Base-by-base conservation (phyloP, 2,329 filamentous ascomycete genomes). In the Colletotrichum siamense region DNA sequence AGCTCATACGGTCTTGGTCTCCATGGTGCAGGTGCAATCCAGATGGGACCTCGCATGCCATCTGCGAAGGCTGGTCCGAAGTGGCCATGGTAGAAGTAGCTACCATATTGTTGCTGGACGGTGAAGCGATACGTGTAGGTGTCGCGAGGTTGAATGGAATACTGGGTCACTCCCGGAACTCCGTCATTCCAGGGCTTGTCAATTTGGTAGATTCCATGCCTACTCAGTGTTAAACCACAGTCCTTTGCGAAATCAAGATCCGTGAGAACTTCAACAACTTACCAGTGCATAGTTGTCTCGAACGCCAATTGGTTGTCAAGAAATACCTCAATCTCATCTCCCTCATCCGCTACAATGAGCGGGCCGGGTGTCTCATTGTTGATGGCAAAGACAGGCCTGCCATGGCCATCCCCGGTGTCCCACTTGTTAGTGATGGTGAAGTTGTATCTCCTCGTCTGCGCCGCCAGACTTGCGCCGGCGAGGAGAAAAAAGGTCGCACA, bases 281-380 rank as follows among this genome's bases (percentile, higher is more conserved):
- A 72, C 73, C 73, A 75, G 39, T 72, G 73, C 73, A 75, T 75
- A 22, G 73, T 75, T 4, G 73, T 75, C 39, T 75, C 73, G 9
- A 75, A 75, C 15, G 73, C 63, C 62, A 75, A 52, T 24, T 72
- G 73, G 26, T 75, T 75, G 8, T 75, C 73, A 9, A 75, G 55
- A 44, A 75, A 75, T 24, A 75, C 73, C 24, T 72, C 73, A 26
- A 75, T 72, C 24, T 75, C 69, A 15, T 75, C 73, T 7, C 69
- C 73, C 63, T 75, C 73, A 8, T 75, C 73, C 22, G 73, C 69
- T n/a, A 72, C 73, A 8, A 75, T 75, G n/a, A 75, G 69, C 5
- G 73, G 73, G 5, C 73, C 73, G 3, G 73, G 73, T 18, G 62
- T 75, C 69, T 75, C 36, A n/a, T 65, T 65, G 34, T 75, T 75